Evolutionary conservation across 768 basidiomycete genomes (phyloP).

Genomic region (Mycena alexandri): DNA sequence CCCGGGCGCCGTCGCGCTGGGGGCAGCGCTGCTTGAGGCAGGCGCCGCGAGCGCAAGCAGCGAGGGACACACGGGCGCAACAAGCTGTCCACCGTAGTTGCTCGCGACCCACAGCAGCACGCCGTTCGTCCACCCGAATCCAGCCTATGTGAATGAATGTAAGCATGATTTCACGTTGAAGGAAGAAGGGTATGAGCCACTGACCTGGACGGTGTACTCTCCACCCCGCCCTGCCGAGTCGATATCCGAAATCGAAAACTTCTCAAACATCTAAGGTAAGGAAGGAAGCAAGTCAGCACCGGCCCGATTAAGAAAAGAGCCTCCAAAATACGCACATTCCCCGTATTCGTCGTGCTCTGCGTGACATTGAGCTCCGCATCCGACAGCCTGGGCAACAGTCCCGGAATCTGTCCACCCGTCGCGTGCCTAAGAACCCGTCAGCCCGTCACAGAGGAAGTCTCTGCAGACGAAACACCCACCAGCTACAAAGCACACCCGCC

Average conservation of each 20-base stretch:
- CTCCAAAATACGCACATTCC: slow-evolving; percentile 69
- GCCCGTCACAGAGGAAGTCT: slow-evolving; percentile 2
- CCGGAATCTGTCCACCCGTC: slow-evolving; percentile 88
- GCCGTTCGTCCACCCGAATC: slow-evolving; percentile 93
- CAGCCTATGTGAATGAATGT: slow-evolving; percentile 56
- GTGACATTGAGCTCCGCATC: slow-evolving; percentile 78
- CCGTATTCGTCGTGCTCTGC: slow-evolving; percentile 73
- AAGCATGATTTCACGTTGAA: background rate
- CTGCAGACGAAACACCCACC: slow-evolving; percentile 72
- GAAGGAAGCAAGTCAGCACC: background rate
- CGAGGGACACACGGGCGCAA: slow-evolving; percentile 73
- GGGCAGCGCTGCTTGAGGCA: background rate
- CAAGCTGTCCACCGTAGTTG: slow-evolving; percentile 71
- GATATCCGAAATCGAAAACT: slow-evolving; percentile 84
- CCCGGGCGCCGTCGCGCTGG: slow-evolving; percentile 6
- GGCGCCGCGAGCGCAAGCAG: slow-evolving; percentile 39
- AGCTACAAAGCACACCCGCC: slow-evolving; percentile 87
- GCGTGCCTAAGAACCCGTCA: slow-evolving; percentile 68
- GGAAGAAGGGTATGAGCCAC: slow-evolving; percentile 24
- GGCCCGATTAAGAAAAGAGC: background rate
- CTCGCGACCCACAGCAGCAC: slow-evolving; percentile 81
- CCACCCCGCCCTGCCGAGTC: slow-evolving; percentile 86
- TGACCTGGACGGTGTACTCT: slow-evolving; percentile 88
- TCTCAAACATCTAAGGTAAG: slow-evolving; percentile 81
- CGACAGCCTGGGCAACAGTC: slow-evolving; percentile 76